phyloP scores from a whole-genome alignment of 139 green algal genomes.

The Volvox africanus region DNA sequence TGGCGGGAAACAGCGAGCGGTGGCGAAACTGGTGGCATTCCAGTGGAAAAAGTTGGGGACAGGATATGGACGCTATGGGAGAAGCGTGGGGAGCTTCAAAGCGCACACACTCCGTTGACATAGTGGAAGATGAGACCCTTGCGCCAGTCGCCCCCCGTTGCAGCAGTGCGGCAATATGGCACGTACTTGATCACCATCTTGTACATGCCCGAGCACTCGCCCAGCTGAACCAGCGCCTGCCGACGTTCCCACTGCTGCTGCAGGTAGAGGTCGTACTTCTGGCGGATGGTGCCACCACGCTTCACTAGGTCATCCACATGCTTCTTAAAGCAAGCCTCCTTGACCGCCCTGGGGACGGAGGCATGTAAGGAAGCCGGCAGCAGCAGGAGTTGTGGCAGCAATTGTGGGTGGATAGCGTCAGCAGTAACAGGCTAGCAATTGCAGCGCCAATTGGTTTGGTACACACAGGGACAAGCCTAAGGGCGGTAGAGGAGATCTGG shows the following conservation, averaged over 20 bases:
- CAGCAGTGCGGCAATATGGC: neutral
- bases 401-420: neutral
- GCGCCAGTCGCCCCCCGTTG: too few relatives aligned
- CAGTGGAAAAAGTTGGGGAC: too few relatives aligned
- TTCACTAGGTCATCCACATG: conserved; percentile 54
- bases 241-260: conserved; percentile 64
- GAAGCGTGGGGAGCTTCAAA: too few relatives aligned
- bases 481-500: too few relatives aligned
- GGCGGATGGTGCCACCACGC: conserved; percentile 50
- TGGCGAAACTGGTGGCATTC: too few relatives aligned
- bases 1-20: too few relatives aligned
- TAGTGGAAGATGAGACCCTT: too few relatives aligned
- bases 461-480: too few relatives aligned
- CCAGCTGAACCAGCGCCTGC: conserved; percentile 57
- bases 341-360: neutral
- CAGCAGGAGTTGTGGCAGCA: too few relatives aligned
- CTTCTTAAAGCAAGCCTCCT: conserved; percentile 51
- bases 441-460: neutral
- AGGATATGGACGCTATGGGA: too few relatives aligned
- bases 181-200: conserved; percentile 62
- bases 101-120: too few relatives aligned
- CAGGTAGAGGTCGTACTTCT: conserved; percentile 58
- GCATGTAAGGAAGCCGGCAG: neutral
- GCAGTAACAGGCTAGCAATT: neutral
- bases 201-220: conserved; percentile 58